These are phyloP conservation scores for Teratosphaeriaceae sp. DNA, from an alignment of 2,329 filamentous ascomycete genomes.

Conservation along the genomic window DNA sequence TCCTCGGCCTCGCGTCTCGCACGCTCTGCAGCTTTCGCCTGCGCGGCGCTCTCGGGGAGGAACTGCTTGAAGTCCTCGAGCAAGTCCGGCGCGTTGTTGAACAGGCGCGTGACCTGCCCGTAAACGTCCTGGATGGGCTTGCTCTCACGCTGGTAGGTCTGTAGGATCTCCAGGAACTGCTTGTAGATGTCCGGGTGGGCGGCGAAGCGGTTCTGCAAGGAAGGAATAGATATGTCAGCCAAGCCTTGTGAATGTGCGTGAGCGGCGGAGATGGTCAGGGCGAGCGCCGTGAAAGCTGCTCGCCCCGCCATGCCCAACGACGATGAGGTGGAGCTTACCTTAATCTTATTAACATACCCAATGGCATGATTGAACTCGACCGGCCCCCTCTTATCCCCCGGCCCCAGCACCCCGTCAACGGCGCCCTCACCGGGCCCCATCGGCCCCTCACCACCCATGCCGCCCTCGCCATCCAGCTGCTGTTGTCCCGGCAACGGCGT, in stretches of 20 bases:
- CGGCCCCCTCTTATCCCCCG: slow-evolving; percentile 83
- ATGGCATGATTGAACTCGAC: slow-evolving; percentile 99
- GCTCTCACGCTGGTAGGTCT: slow-evolving; percentile 96
- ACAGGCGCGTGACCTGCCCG: slow-evolving; percentile 88
- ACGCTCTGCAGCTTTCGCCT: slow-evolving; percentile 50
- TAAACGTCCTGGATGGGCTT: slow-evolving; percentile 99
- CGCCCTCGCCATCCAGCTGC: slow-evolving; percentile 45
- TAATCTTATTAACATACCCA: slow-evolving; percentile 99
- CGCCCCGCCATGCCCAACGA: too few species aligned
- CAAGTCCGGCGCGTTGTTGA: slow-evolving; percentile 87
- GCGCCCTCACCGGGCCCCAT: slow-evolving; percentile 99
- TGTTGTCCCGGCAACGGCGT: slow-evolving; percentile 50
- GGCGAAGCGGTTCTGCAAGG: slow-evolving; percentile 82
- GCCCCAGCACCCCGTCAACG: too few species aligned
- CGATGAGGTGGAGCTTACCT: slow-evolving; percentile 54
- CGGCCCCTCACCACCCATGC: slow-evolving; percentile 77
- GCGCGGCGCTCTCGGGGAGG: slow-evolving; percentile 79
- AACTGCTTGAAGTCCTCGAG: slow-evolving; percentile 99
- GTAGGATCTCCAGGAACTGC: slow-evolving; percentile 94
- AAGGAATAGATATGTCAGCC: too few species aligned
- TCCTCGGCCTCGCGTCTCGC: slow-evolving; percentile 61
- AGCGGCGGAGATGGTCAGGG: too few species aligned
- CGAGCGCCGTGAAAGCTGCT: too few species aligned
- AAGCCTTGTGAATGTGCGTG: too few species aligned
- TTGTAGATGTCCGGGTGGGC: slow-evolving; percentile 98